phyloP scores from a whole-genome alignment of 78 protist species.

The Tieghemostelium lacteum region DNA sequence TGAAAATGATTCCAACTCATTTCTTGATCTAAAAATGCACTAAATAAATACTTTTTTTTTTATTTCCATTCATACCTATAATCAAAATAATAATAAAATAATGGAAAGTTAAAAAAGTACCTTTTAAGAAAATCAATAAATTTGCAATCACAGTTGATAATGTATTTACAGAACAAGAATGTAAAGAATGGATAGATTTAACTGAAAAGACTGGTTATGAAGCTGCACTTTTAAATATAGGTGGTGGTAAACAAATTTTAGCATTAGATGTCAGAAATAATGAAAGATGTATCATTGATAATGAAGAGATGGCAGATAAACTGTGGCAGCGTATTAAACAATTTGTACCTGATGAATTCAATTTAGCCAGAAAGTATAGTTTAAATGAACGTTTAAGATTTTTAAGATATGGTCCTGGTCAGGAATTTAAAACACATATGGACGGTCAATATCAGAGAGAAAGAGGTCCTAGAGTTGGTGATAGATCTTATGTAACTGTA shows the following conservation, averaged over 20 bases:
- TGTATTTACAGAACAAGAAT: slow-evolving; percentile 50
- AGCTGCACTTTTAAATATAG: slow-evolving; percentile 48
- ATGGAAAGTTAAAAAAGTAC: too few relatives aligned
- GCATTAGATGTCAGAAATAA: slow-evolving; percentile 50
- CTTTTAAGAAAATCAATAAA: too few relatives aligned
- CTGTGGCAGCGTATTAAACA: slow-evolving; percentile 19
- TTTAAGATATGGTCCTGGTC: slow-evolving; percentile 16
- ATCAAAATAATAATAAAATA: too few relatives aligned
- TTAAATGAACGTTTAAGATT: slow-evolving; percentile 46
- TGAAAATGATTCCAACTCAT: too few relatives aligned
- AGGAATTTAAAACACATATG: slow-evolving; percentile 27
- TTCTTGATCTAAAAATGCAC: too few relatives aligned
- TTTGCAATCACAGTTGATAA: slow-evolving; percentile 41
- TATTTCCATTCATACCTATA: too few relatives aligned
- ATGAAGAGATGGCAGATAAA: slow-evolving; percentile 51
- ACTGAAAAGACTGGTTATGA: slow-evolving; percentile 55
- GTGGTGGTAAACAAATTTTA: slow-evolving; percentile 13
- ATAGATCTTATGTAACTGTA: slow-evolving; percentile 2
- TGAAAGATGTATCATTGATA: slow-evolving; percentile 63
- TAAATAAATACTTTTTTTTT: too few relatives aligned
- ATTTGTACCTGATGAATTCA: not conserved
- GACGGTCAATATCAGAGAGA: slow-evolving; percentile 27
- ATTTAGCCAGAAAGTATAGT: not conserved
- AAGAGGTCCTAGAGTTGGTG: slow-evolving; percentile 37
- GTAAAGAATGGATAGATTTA: slow-evolving; percentile 39